Conservation (phyloP, 2,329 filamentous ascomycete species). For the Diplocarpon rosae region DNA sequence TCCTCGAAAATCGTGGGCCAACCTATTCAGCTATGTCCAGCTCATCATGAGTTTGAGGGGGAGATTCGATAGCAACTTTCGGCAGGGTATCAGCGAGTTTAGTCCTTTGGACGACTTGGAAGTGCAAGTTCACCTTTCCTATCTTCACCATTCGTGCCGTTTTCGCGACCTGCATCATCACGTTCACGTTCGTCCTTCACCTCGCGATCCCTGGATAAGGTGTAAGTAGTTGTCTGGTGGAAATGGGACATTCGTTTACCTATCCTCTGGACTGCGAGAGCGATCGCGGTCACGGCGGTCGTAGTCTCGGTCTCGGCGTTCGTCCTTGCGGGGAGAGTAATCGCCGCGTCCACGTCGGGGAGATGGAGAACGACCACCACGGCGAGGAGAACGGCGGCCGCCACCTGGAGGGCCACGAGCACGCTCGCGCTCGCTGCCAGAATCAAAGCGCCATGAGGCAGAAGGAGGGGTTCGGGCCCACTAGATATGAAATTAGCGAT, state of each 20-base stretch:
- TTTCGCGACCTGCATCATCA: constrained; percentile 65
- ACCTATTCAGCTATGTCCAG: constrained; percentile 75
- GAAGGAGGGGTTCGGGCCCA: constrained; percentile 98
- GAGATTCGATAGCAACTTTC: constrained; percentile 55
- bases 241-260: constrained; percentile 31
- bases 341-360: constrained; percentile 65
- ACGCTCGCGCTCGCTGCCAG: constrained; percentile 67
- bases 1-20: constrained; percentile 13
- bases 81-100: constrained; percentile 20
- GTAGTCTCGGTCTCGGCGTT: constrained; percentile 69
- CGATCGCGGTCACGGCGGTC: constrained; percentile 64
- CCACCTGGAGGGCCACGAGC: constrained; percentile 26
- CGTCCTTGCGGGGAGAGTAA: constrained; percentile 81
- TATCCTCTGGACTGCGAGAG: constrained; percentile 57
- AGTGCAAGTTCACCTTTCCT: constrained; percentile 59
- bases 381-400: constrained; percentile 45
- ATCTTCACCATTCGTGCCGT: constrained; percentile 74
- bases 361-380: constrained; percentile 61
- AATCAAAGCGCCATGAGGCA: constrained; percentile 96
- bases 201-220: constrained; percentile 31
- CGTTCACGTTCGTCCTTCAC: constrained; percentile 40
- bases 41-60: constrained; percentile 70
- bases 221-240: neutral
- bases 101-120: constrained; percentile 13
- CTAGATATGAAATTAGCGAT: constrained; percentile 38